phyloP scores from a whole-genome alignment of 192 early-diverging fungal species.

The Backusella liffmaniae region DNA sequence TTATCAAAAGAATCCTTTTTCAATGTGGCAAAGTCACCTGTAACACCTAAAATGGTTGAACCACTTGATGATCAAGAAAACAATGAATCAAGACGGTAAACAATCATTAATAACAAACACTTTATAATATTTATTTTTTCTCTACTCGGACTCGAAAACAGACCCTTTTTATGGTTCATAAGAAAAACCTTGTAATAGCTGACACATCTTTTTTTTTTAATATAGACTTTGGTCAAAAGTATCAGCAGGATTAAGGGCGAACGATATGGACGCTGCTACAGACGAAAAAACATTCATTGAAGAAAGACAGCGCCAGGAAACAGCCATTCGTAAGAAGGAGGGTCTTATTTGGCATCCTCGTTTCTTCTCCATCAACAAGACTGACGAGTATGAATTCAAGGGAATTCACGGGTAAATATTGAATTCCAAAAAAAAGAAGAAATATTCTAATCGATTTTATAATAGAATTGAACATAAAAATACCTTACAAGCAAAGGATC shows the following conservation, averaged over 20 bases:
- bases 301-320: constrained; percentile 64
- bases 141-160: background rate
- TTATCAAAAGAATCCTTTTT: background rate
- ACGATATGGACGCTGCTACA: constrained; percentile 69
- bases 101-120: background rate
- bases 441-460: background rate
- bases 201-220: background rate
- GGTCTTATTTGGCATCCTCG: constrained; percentile 57
- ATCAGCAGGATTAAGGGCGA: constrained; percentile 62
- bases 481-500: background rate
- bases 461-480: constrained; percentile 13
- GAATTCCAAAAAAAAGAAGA: too few relatives aligned
- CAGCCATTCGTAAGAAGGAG: constrained; percentile 51
- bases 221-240: constrained; percentile 69
- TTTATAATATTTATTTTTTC: background rate
- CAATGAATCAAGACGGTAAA: constrained; percentile 17
- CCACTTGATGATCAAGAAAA: constrained; percentile 11
- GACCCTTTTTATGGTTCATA: background rate
- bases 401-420: constrained; percentile 19
- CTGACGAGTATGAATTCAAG: constrained; percentile 45
- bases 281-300: constrained; percentile 70
- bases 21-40: background rate
- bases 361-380: constrained; percentile 53
- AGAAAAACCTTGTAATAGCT: background rate
- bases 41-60: background rate